Percentiles rank a stretch among this genome's conserved stretches.
Conservation (phyloP, 805 yeast species). For the Kodamaea neixiangensis region DNA sequence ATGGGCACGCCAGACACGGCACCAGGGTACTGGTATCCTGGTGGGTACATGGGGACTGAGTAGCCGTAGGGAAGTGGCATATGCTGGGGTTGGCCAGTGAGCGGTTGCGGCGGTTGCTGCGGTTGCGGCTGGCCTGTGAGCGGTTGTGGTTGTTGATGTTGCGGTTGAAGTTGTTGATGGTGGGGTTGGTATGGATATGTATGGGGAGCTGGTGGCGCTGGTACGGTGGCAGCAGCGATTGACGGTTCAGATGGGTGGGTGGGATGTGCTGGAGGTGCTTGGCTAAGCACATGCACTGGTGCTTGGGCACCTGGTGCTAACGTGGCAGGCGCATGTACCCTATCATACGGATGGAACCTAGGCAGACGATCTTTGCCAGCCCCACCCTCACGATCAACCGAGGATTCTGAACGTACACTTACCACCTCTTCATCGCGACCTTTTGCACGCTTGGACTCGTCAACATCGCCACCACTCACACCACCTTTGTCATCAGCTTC, state of each 20-base stretch:
- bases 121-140: neutral
- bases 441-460: neutral
- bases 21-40: slow-evolving; percentile 1
- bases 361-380: neutral
- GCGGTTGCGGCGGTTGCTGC: neutral
- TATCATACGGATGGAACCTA: neutral
- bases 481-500: neutral
- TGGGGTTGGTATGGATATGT: neutral
- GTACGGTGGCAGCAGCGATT: neutral
- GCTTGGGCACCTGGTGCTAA: no score
- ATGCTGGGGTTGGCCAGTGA: neutral
- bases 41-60: slow-evolving; percentile 1
- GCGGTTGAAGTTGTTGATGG: neutral
- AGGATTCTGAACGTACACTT: neutral
- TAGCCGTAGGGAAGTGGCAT: neutral
- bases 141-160: neutral
- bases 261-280: no score
- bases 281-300: no score
- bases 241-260: neutral
- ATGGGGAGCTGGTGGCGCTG: neutral
- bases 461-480: neutral
- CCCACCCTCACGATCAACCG: neutral
- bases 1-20: neutral
- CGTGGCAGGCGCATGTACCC: no score
- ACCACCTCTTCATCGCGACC: neutral